Evolutionary conservation across 257 asterid genomes (phyloP).

Genomic region (Scutellaria minor): DNA sequence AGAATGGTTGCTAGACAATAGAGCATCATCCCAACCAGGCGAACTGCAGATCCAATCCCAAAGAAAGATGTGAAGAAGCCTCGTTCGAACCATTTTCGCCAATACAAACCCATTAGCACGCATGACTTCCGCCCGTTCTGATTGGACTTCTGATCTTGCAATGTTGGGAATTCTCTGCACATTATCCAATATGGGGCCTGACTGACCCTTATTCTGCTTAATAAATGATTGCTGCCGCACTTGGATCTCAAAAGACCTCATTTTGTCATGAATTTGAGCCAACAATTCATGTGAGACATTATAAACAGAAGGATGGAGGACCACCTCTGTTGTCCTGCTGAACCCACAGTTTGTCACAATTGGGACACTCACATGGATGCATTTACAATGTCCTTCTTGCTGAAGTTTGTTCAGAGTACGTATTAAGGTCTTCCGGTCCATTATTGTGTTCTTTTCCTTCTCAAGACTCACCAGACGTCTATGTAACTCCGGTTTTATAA

Average conservation of each 20-base stretch:
- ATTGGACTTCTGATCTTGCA: conserved; percentile 50
- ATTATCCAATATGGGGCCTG: conserved; percentile 61
- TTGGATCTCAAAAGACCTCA: conserved; percentile 70
- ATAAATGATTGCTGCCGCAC: conserved; percentile 55
- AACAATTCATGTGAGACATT: conserved; percentile 59
- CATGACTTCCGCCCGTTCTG: conserved; percentile 63
- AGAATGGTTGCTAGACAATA: conserved; percentile 51
- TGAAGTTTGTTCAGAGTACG: conserved; percentile 84
- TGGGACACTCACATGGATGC: conserved; percentile 71
- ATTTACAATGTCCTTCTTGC: conserved; percentile 80
- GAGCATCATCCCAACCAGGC: conserved; percentile 59
- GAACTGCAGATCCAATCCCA: conserved; percentile 69
- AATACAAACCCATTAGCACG: conserved; percentile 77
- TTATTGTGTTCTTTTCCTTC: conserved; percentile 60
- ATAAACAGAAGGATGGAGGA: conserved; percentile 80
- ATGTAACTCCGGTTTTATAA: conserved; percentile 78
- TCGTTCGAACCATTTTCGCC: conserved; percentile 85
- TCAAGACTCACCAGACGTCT: conserved; percentile 75
- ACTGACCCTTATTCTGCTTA: conserved; percentile 56
- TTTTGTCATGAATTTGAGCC: conserved; percentile 76
- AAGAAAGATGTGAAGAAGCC: conserved; percentile 82
- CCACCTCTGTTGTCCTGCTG: conserved; percentile 66
- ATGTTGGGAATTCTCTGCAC: conserved; percentile 67
- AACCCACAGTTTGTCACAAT: conserved; percentile 78
- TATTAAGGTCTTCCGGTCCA: conserved; percentile 79